Evolutionary conservation across 2,329 filamentous ascomycete genomes (phyloP), one percentile per base, ranked within the genome.

Genomic region (Cytospora chrysosperma): DNA sequence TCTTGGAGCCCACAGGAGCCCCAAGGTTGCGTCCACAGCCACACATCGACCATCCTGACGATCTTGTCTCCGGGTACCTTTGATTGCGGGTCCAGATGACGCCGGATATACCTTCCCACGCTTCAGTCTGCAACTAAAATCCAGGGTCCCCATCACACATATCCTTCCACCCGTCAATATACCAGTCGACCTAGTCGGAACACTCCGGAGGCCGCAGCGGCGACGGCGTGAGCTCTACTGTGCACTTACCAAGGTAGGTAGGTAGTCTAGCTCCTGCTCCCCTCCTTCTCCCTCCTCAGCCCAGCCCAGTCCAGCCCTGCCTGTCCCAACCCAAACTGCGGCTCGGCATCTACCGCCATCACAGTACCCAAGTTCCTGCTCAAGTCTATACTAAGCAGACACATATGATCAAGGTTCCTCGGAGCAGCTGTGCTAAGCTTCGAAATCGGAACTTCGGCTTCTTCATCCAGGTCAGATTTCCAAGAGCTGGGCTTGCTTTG

Each of bases 71-170:
- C 26, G 50, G 27, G 13, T 15, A 37, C 15, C 13, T 37, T 27
- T 34, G 47, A 34, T 54, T 60, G 50, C 40, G 26, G 49, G 19
- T 15, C 17, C 8, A 59, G 10, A 30, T 59, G 28, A n/a, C n/a
- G n/a, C 32, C 24, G 12, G 34, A 4, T 7, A 7, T 15, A 40
- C 15, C 3, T 10, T n/a, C n/a, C n/a, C n/a, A n/a, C n/a, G n/a
- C 40, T 43, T n/a, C 40, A 43, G 15, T n/a, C 19, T 19, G 7
- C 9, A 9, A 30, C 9, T 26, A 24, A 27, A 21, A 54, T n/a
- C 24, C 34, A 60, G 34, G 58, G 26, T 60, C 50, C 58, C 54
- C 58, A 49, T 60, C 51, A 28, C 30, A 21, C 47, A 17, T 40
- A 47, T 34, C 58, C 34, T 47, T 37, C 27, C 24, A 21, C 55